Base-by-base conservation (phyloP, 495 filamentous ascomycete species). In the Penicillium cosmopolitanum region DNA sequence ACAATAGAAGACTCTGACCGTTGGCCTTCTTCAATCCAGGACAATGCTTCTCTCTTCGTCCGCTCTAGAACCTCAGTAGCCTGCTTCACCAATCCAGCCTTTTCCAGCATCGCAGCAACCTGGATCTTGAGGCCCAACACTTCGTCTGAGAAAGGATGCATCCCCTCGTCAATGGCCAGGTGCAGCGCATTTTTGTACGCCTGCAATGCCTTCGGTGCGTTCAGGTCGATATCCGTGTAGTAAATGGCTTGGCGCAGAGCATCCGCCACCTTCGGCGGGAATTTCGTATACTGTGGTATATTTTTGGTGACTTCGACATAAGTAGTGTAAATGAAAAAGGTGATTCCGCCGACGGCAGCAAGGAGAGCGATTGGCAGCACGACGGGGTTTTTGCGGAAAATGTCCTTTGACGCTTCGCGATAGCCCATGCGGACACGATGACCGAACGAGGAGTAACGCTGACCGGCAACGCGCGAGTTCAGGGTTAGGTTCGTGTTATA, bases 101-200 rank as follows among this genome's bases (percentile, higher is more conserved):
- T 87, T 77, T 97, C 91, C 62, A 96, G 77, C 78, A 96, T 84
- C 13, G 78, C 80, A 4, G 91, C 87, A 5, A 96, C 71, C 72
- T 91, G 86, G 33, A 97, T 84, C 75, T 91, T 95, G 18, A 99
- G 84, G 1, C 95, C 95, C 50, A 97, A 77, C 13, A 97, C 84
- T 66, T 97, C 95, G 58, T 96, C 89, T 3, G 88, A 90, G 64
- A 91, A 95, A 3, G 89, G 89, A 70, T 97, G 90, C 77, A 99
- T 86, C 0, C 85, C 84, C 43, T 88, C 62, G 66, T 93, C 85
- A 18, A 83, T 71, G 36, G 90, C 91, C 15, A 86, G 78, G 58
- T 81, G 75, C 43, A 98, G 72, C 3, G 94, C 95, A 50, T 87
- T 79, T 58, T 84, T 84, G 71, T 96, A 98, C 72, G 92, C 89